Conservation (phyloP, 1,284 basidiomycete genomes). For the Hymenochaete sp. region DNA sequence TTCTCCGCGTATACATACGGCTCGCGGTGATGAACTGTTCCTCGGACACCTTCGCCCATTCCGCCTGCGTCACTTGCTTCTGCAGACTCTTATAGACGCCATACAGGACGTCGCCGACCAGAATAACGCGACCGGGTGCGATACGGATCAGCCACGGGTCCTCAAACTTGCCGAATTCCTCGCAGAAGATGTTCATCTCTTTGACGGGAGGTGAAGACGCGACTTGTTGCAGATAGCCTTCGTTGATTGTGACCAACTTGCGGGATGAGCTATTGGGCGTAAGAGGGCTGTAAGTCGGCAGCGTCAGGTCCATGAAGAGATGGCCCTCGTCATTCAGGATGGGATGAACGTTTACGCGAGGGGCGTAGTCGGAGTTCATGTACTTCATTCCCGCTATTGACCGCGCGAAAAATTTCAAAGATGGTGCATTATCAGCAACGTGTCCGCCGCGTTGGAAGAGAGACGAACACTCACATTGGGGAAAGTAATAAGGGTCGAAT, state of each 20-base stretch:
- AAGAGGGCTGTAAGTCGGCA: constrained; percentile 2
- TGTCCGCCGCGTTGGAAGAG: neutral
- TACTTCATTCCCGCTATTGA: constrained; percentile 5
- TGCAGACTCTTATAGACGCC: constrained; percentile 6
- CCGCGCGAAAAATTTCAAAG: too few species aligned
- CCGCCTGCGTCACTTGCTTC: constrained; percentile 11
- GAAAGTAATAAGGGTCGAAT: constrained; percentile 11
- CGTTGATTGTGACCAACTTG: constrained; percentile 5
- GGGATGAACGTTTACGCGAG: constrained; percentile 6
- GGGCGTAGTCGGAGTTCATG: constrained; percentile 4
- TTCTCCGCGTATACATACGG: constrained; percentile 11
- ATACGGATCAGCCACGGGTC: constrained; percentile 3
- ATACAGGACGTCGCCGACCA: neutral
- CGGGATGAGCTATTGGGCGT: neutral
- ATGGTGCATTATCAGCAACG: too few species aligned
- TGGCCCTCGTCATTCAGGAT: constrained; percentile 6
- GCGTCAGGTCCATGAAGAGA: constrained; percentile 10
- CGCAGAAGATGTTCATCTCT: constrained; percentile 5
- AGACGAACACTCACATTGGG: constrained; percentile 5
- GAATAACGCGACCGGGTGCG: neutral
- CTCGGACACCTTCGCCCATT: constrained; percentile 10
- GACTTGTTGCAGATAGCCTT: constrained; percentile 10
- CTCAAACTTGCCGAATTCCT: constrained; percentile 4
- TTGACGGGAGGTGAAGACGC: constrained; percentile 4
- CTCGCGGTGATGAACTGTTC: constrained; percentile 4